Conservation (phyloP, 805 yeast species). For the Lachancea sp. region DNA sequence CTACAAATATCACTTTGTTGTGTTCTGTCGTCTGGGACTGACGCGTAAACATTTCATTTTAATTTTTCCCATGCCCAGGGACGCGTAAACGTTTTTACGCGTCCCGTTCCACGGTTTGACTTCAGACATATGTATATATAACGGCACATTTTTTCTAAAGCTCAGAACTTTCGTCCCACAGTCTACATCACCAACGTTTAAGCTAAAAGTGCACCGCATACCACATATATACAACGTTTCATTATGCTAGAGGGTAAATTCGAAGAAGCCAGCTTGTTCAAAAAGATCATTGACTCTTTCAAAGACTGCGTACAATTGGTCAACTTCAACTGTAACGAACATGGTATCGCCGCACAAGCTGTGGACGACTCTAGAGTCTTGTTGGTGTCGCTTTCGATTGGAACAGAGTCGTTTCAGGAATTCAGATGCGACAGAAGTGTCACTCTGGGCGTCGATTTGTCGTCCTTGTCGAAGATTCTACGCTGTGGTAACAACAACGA, state of each 20-base stretch:
- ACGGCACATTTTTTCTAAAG: background rate
- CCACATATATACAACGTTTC: background rate
- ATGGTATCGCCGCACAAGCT: constrained; percentile 94
- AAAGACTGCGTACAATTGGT: constrained; percentile 92
- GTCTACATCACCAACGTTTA: background rate
- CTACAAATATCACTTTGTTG: background rate
- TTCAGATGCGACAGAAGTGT: constrained; percentile 94
- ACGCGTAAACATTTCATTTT: constrained; percentile 7
- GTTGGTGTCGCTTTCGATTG: constrained; percentile 80
- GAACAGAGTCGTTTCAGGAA: constrained; percentile 79
- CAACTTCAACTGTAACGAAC: constrained; percentile 94
- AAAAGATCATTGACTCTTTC: constrained; percentile 87
- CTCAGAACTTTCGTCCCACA: background rate
- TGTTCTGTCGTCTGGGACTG: background rate
- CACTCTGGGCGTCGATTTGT: constrained; percentile 86
- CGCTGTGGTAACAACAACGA: constrained; percentile 90
- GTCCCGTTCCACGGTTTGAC: background rate
- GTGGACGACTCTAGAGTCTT: constrained; percentile 96
- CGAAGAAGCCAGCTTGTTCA: constrained; percentile 84
- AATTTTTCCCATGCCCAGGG: background rate
- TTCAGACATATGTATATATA: background rate
- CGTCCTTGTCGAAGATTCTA: constrained; percentile 79
- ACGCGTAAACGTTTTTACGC: background rate
- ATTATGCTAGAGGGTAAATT: constrained; percentile 95
- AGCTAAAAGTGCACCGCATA: too few relatives aligned